phyloP scores from a whole-genome alignment of 306 rosid genomes.

The Notholithocarpus densiflorus region DNA sequence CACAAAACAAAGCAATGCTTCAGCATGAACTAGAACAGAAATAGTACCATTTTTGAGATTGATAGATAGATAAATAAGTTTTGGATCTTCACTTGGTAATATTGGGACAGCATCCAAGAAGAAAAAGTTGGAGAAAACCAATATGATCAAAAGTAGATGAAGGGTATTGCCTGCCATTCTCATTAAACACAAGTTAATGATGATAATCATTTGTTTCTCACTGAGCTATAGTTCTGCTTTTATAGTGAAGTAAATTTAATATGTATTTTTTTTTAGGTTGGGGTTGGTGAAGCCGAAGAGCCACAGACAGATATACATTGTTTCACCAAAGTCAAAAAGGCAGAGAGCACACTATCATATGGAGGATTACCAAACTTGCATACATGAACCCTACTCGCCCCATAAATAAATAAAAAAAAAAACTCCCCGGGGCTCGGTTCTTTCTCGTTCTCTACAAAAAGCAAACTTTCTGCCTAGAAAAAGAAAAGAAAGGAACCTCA shows the following conservation, averaged over 20 bases:
- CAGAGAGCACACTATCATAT: not conserved
- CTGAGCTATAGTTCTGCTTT: not conserved
- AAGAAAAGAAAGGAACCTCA: not conserved
- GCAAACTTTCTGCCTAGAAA: not conserved
- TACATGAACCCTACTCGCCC: not conserved
- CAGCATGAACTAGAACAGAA: not conserved
- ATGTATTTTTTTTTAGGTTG: not conserved
- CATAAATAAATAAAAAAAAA: not conserved
- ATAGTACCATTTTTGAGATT: not conserved
- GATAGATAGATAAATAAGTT: not conserved
- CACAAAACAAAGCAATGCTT: not conserved
- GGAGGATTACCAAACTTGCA: conserved; percentile 19
- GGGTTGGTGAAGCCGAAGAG: not conserved
- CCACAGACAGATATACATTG: not conserved
- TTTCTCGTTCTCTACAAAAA: not conserved
- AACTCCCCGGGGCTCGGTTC: too few species aligned
- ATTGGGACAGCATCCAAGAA: conserved; percentile 4
- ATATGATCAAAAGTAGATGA: not conserved
- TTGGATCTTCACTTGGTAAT: not conserved
- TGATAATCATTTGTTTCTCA: not conserved
- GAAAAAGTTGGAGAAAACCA: conserved; percentile 3
- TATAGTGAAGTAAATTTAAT: not conserved
- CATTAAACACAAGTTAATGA: not conserved
- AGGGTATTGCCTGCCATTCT: conserved; percentile 18
- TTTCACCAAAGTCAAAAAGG: not conserved